Base-by-base conservation (phyloP, 352 stramenopile species). In the Phytophthora capsici region DNA sequence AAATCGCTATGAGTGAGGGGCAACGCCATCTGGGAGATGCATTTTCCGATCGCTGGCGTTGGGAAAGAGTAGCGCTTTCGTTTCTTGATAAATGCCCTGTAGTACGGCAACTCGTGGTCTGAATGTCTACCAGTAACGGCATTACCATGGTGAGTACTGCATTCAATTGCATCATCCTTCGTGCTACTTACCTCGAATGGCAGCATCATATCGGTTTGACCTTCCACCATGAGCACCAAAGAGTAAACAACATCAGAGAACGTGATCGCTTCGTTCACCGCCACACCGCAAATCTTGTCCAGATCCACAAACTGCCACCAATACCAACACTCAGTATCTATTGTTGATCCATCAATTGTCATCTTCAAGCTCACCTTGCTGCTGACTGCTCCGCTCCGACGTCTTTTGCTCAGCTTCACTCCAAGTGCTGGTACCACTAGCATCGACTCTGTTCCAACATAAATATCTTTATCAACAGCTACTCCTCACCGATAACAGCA, bases 211-310 rank as follows among this genome's bases (percentile, higher is more conserved):
- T 79, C 65, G 22, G 73, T 66, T 40, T 90, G 69, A 17, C 75
- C 77, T 17, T 90, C 53, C n/a, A 92, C 69, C 78, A 93, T 83
- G 37, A 96, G 82, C 13, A 87, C 88, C 30, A 96, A 54, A 55
- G 82, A 91, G 69, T 96, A 96, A 16, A 93, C 81, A 0, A 94
- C 88, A 44, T 86, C 80, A 19, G 73, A 78, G 46, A 94, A 93
- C 25, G 75, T 85, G 43, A 96, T 94, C 4, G 77, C 84, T 59
- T 96, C 88, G 59, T 93, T 94, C 64, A 96, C 66, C 12, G 91
- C 78, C 37, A 94, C 84, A 1, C 84, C 86, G 23, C 71, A 80
- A 55, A 96, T 77, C 48, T 59, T 69, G 4, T 77, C 54, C 23
- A 72, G n/a, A 49, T 71, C 65, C 20, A 77, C 56, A 57, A 77